Base-by-base conservation (phyloP, 2,329 filamentous ascomycete species). In the Celoporthe dispersa region DNA sequence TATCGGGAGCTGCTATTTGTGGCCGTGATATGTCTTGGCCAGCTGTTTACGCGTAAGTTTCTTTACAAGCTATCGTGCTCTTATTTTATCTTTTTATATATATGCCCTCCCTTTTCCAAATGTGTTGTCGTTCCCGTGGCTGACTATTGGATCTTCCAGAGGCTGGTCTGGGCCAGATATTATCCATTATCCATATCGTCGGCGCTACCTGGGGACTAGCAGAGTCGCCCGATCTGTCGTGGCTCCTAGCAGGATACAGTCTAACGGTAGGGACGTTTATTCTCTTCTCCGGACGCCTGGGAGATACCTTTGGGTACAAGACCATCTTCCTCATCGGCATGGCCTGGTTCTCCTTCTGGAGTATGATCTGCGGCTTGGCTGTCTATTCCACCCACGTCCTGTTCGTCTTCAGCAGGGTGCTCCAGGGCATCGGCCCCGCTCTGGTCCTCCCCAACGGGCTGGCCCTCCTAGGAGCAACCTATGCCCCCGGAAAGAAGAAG, bases 381-480 rank as follows among this genome's bases (percentile, higher is more conserved):
- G 73, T 75, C 44, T 77, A 76, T 68, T 73, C 74, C 12, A 71
- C 71, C 63, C 70, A 75, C 53, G 69, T 78, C 57, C 75, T 79
- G 67, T 86, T 87, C 73, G 80, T 81, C 51, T 79, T 85, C 66
- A 80, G 80, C 41, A 81, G 85, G n/a, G 84, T 81, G 1, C 76
- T 87, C 9, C 84, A 87, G 71, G 84, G 85, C 2, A 83, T 87
- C 55, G 87, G 87, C 0, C 85, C 86, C 0, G 85, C 87, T 0
- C 79, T 90, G 62, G 73, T 83, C 41, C 76, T 90, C 22, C 87
- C 87, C 0, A 90, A 89, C 73, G 84, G 80, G 1, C 77, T 90
- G 53, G 87, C 86, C 2, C 79, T 90, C 16, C 76, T 90, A 11
- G 86, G 87, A 2, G 78, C 79, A 0, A 81, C 83, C 1, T 90